phyloP scores from a whole-genome alignment of 2,329 filamentous ascomycete species.

The Penicillium oxalicum region DNA sequence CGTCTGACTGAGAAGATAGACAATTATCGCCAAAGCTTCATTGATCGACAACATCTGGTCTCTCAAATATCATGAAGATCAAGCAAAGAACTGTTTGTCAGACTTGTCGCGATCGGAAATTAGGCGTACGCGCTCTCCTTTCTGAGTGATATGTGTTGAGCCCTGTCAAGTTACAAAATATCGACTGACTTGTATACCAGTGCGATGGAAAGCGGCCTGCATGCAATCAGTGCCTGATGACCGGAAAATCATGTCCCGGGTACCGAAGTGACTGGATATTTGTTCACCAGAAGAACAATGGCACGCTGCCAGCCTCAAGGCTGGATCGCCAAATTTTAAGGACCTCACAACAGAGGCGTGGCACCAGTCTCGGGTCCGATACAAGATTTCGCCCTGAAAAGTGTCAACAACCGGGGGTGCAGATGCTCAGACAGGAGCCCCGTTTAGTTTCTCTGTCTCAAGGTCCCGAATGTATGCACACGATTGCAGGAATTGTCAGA shows the following conservation, averaged over 20 bases:
- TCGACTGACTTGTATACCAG: too few species aligned
- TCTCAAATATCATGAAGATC: not conserved
- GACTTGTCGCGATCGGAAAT: not conserved
- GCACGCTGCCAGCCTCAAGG: too few species aligned
- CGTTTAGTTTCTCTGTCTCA: not conserved
- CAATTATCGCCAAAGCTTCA: too few species aligned
- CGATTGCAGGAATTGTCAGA: not conserved
- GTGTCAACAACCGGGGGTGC: not conserved
- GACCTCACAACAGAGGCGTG: not conserved
- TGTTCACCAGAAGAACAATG: slow-evolving; percentile 1
- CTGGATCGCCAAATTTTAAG: too few species aligned
- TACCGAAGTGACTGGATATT: slow-evolving; percentile 20
- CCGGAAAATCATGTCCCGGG: slow-evolving; percentile 19
- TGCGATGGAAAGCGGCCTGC: slow-evolving; percentile 18
- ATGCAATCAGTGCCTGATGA: slow-evolving; percentile 22
- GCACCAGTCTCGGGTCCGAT: not conserved
- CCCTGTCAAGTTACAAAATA: too few species aligned
- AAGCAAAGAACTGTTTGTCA: slow-evolving; percentile 1
- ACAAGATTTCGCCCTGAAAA: not conserved
- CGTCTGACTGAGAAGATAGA: too few species aligned
- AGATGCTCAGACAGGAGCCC: too few species aligned
- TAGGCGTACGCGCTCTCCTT: not conserved
- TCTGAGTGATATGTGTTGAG: not conserved
- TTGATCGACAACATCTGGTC: not conserved
- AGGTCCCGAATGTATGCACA: not conserved